Conservation (phyloP, 2,329 filamentous ascomycete genomes). For the Xylaria sp. region DNA sequence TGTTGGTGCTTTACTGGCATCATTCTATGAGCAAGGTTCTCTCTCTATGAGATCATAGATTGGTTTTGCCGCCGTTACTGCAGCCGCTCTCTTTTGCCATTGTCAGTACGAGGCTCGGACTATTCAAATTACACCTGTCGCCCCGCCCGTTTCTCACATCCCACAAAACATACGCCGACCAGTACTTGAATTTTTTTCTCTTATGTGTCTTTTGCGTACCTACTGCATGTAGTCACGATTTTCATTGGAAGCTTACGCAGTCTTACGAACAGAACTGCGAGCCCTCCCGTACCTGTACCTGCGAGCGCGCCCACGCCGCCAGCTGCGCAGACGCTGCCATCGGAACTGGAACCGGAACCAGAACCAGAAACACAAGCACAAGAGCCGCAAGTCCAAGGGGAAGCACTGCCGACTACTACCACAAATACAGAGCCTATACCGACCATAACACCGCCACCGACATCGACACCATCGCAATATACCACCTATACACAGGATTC, state of each 20-base stretch:
- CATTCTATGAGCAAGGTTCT: constrained; percentile 3
- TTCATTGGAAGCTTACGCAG: constrained; percentile 11
- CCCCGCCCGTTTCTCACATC: too few relatives aligned
- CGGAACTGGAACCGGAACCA: constrained; percentile 13
- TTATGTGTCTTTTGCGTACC: too few relatives aligned
- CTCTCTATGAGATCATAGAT: constrained; percentile 4
- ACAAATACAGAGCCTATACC: neutral
- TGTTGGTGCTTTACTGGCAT: neutral
- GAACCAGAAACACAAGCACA: neutral
- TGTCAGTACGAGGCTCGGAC: too few relatives aligned
- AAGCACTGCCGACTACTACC: neutral
- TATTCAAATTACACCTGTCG: too few relatives aligned
- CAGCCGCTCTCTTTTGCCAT: too few relatives aligned
- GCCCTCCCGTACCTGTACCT: constrained; percentile 24
- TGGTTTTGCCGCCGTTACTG: too few relatives aligned
- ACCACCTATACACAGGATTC: constrained; percentile 11
- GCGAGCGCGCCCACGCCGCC: constrained; percentile 16
- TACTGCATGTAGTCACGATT: too few relatives aligned
- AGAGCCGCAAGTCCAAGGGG: neutral
- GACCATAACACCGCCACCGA: constrained; percentile 3
- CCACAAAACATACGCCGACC: too few relatives aligned
- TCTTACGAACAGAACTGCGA: constrained; percentile 28
- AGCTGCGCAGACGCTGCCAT: constrained; percentile 9
- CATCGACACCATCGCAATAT: constrained; percentile 13
- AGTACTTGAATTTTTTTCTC: too few relatives aligned